Base-by-base conservation (phyloP, 441 rosid genomes). In the Pelargonium cotyledonis region DNA sequence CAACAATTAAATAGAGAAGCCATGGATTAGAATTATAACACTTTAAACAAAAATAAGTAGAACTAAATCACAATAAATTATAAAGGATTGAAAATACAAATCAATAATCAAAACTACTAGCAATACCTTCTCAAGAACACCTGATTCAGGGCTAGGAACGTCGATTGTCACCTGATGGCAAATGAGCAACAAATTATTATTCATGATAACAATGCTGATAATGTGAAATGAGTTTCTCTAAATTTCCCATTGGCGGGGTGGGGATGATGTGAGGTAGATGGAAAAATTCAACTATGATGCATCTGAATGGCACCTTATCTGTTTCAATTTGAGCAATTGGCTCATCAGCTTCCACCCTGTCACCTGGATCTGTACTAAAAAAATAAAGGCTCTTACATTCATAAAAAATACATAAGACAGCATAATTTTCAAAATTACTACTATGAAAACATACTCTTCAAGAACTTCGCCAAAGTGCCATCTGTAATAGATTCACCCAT, bases 321-420 rank as follows among this genome's bases (percentile, higher is more conserved):
- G 99, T 94, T 80, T 94, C 99, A 71, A 94, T 88, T 80, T 94
- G 97, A 64, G 97, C 99, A 83, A 91, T 88, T 44, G 96, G 77
- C 81, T 94, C 99, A 68, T 94, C 99, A 75, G 81, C 87, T 76
- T 81, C 92, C 15, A 94, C 97, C 63, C 88, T 83, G 44, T 94
- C 99, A 75, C 99, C 99, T 78, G 97, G 96, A 72, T 85, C 97
- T 94, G 84, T 70, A 62, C 69, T 8, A 64, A 43, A 80, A 9
- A 74, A 23, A 69, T 62, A 11, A 64, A 72, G 69, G 6, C 53
- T 78, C 16, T 73, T 19, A 66, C 18, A 68, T 63, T 41, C 65
- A 67, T 15, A 16, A 46, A 65, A 15, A 65, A 46, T 5, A 29
- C 68, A 67, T 14, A 67, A 16, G 62, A 55, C 10, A 55, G 19